Percentiles rank a stretch among this genome's conserved stretches.
Evolutionary conservation across 345 rosid species (phyloP).

Genomic region (Erodium maritimum): DNA sequence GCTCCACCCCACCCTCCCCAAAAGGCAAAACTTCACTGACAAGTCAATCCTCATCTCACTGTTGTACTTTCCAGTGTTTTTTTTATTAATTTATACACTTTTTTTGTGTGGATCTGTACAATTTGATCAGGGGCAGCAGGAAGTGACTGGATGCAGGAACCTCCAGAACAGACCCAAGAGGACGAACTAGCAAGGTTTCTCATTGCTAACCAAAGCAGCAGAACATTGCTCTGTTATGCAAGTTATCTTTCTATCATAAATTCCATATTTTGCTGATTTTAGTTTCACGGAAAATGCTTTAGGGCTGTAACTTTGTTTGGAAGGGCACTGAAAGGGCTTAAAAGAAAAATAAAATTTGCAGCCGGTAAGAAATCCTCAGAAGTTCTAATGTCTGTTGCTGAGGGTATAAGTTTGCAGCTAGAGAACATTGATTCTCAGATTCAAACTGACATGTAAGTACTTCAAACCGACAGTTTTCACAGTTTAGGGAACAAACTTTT

Average conservation of each 20-base stretch:
- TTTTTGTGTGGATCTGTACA: constrained; percentile 5
- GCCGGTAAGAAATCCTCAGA: constrained; percentile 61
- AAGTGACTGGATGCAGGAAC: constrained; percentile 34
- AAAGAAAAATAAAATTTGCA: constrained; percentile 50
- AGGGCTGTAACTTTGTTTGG: constrained; percentile 62
- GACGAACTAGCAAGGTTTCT: constrained; percentile 69
- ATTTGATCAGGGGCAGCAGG: constrained; percentile 31
- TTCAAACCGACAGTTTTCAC: constrained; percentile 8
- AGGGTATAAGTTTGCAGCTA: constrained; percentile 50
- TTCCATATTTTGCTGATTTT: constrained; percentile 14
- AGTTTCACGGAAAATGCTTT: constrained; percentile 22
- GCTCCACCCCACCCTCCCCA: constrained; percentile 31
- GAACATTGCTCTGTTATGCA: not conserved
- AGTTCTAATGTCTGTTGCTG: constrained; percentile 60
- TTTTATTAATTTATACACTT: constrained; percentile 1
- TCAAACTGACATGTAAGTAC: constrained; percentile 57
- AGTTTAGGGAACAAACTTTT: constrained; percentile 10
- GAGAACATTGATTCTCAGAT: constrained; percentile 57
- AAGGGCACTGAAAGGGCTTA: constrained; percentile 53
- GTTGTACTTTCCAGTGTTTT: constrained; percentile 4
- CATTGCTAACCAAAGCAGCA: constrained; percentile 6
- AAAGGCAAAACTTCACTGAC: constrained; percentile 33
- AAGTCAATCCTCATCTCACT: constrained; percentile 7
- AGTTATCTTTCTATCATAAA: constrained; percentile 4
- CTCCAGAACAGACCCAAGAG: constrained; percentile 37